A percentile compares a stretch with the other conserved stretches of the same genome.
These are phyloP conservation scores for Fagus crenata DNA, from an alignment of 306 rosid genomes.

Conservation along the genomic window DNA sequence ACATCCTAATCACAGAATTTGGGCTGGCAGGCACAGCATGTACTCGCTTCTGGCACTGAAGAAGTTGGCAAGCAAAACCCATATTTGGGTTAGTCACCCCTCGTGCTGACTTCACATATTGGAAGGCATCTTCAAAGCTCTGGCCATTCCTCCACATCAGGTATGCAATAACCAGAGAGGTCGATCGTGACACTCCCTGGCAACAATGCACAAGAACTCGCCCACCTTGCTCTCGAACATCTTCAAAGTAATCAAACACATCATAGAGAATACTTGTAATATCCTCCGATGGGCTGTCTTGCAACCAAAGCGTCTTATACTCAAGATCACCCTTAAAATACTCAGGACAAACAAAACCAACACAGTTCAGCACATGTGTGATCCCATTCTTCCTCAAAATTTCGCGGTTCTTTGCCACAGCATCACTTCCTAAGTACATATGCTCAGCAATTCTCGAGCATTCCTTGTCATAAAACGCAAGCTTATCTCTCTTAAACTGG, in stretches of 20 bases:
- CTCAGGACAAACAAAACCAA: slow-evolving; percentile 93
- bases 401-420: slow-evolving; percentile 87
- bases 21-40: slow-evolving; percentile 85
- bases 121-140: slow-evolving; percentile 89
- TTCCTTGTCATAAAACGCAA: slow-evolving; percentile 79
- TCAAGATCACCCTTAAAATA: slow-evolving; percentile 81
- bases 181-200: slow-evolving; percentile 88
- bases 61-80: slow-evolving; percentile 88
- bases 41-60: slow-evolving; percentile 96
- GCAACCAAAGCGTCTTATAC: slow-evolving; percentile 91
- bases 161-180: slow-evolving; percentile 85
- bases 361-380: slow-evolving; percentile 90
- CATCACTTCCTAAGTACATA: slow-evolving; percentile 84
- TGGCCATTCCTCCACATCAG: slow-evolving; percentile 95
- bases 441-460: slow-evolving; percentile 89
- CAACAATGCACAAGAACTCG: slow-evolving; percentile 92
- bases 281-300: slow-evolving; percentile 85
- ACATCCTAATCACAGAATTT: slow-evolving; percentile 72
- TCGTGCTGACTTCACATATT: slow-evolving; percentile 84
- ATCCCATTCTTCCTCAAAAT: slow-evolving; percentile 67
- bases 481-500: slow-evolving; percentile 67
- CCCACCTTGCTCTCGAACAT: slow-evolving; percentile 75
- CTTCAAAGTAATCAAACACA: slow-evolving; percentile 96
- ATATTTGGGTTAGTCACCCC: slow-evolving; percentile 89
- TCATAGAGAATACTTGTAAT: slow-evolving; percentile 84